Percentiles rank a stretch among this genome's conserved stretches.
Evolutionary conservation across 352 stramenopile species (phyloP).

Genomic region (Pythium plurisporium): DNA sequence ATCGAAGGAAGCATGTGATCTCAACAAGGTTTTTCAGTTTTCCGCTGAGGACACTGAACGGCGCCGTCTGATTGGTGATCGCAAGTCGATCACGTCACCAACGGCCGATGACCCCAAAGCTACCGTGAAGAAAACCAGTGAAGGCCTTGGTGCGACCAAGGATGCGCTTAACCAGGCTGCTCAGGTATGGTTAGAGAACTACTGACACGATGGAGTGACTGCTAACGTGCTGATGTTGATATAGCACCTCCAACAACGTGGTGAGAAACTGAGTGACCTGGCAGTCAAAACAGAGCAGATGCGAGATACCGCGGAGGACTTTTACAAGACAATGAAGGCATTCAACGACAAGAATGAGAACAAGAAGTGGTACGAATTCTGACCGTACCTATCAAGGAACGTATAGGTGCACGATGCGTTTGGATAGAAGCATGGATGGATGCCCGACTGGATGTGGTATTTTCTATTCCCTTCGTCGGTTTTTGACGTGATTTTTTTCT

Average conservation of each 20-base stretch:
- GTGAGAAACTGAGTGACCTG: conserved; percentile 71
- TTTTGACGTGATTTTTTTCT: too few species aligned
- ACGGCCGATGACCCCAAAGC: conserved; percentile 14
- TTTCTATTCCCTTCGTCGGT: too few species aligned
- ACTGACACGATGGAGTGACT: too few species aligned
- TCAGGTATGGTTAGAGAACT: conserved; percentile 40
- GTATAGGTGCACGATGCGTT: neutral
- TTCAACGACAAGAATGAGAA: conserved; percentile 83
- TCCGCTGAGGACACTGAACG: conserved; percentile 52
- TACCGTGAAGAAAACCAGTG: conserved; percentile 10
- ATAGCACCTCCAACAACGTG: conserved; percentile 68
- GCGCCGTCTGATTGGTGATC: conserved; percentile 50
- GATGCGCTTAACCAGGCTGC: conserved; percentile 59
- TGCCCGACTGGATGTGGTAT: too few species aligned
- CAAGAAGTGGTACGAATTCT: conserved; percentile 88
- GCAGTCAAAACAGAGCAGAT: conserved; percentile 80
- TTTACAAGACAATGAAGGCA: conserved; percentile 81
- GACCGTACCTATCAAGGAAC: too few species aligned
- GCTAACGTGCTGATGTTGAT: neutral
- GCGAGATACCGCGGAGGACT: conserved; percentile 77
- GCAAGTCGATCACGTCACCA: conserved; percentile 13
- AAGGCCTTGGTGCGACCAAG: conserved; percentile 48
- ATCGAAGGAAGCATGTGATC: conserved; percentile 54
- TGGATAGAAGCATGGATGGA: neutral
- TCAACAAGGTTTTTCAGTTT: conserved; percentile 80